Conservation (phyloP, 345 rosid genomes). For the Eucalyptus marginata region DNA sequence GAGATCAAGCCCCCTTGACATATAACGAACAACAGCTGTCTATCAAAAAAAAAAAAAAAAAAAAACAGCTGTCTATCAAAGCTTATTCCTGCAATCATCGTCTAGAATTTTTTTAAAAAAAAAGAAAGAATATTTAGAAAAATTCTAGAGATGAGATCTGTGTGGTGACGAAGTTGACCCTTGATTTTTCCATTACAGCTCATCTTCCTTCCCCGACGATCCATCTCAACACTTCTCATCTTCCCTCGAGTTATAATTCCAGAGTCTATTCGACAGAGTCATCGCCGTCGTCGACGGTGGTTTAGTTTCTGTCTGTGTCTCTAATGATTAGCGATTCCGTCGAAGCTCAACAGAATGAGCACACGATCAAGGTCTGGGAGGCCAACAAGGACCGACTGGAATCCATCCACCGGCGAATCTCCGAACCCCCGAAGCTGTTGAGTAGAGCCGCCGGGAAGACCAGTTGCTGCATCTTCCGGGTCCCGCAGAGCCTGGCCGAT, state of each 20-base stretch:
- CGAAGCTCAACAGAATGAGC: background rate
- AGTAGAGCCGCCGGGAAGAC: constrained; percentile 18
- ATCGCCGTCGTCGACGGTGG: background rate
- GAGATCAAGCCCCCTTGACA: background rate
- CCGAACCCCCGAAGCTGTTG: constrained; percentile 25
- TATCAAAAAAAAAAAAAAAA: background rate
- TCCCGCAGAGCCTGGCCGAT: constrained; percentile 29
- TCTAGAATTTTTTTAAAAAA: background rate
- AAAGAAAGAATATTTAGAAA: background rate
- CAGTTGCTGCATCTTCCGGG: constrained; percentile 38
- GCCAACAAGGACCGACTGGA: constrained; percentile 11
- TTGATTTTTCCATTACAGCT: background rate
- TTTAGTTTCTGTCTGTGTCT: background rate
- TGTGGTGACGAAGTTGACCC: background rate
- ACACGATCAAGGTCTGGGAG: background rate
- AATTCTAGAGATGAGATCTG: background rate
- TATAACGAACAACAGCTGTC: background rate
- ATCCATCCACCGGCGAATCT: constrained; percentile 22
- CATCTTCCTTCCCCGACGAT: background rate
- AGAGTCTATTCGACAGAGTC: background rate
- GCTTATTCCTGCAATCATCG: background rate
- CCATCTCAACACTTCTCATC: background rate
- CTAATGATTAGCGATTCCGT: background rate
- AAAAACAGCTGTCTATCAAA: background rate
- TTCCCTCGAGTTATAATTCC: background rate